Percentiles rank a stretch among this genome's conserved stretches.
Conservation (phyloP, 2,329 filamentous ascomycete species). For the Balansia obtecta region DNA sequence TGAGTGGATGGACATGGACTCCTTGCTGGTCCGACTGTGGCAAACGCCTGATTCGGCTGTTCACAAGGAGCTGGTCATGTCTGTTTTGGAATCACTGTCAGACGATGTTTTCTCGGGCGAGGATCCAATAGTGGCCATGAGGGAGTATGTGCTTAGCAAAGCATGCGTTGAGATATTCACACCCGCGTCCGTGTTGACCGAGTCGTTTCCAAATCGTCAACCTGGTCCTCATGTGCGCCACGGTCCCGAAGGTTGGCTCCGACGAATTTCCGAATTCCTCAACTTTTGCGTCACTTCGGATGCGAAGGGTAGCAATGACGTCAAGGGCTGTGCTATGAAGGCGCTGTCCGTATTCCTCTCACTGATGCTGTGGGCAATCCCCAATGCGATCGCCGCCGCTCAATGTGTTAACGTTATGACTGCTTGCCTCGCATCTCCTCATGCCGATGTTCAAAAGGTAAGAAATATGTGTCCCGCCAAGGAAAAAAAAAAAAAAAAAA, state of each 20-base stretch:
- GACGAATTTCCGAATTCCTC: slow-evolving; percentile 62
- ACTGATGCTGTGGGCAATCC: slow-evolving; percentile 76
- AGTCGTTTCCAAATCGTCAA: slow-evolving; percentile 65
- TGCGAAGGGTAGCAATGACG: slow-evolving; percentile 50
- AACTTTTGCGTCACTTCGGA: slow-evolving; percentile 57
- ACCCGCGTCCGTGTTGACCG: slow-evolving; percentile 58
- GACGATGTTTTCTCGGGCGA: slow-evolving; percentile 91
- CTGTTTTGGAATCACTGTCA: slow-evolving; percentile 79
- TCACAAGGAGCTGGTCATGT: slow-evolving; percentile 76
- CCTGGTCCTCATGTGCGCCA: slow-evolving; percentile 56
- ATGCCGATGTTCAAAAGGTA: slow-evolving; percentile 64
- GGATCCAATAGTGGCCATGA: slow-evolving; percentile 71
- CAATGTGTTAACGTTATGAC: slow-evolving; percentile 60
- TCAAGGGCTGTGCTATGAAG: slow-evolving; percentile 61
- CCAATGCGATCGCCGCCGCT: slow-evolving; percentile 63
- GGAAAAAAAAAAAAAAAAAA: neutral
- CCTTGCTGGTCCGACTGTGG: slow-evolving; percentile 73
- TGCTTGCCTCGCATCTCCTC: slow-evolving; percentile 55
- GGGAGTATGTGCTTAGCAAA: slow-evolving; percentile 74
- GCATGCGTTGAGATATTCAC: slow-evolving; percentile 92
- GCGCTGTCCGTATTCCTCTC: slow-evolving; percentile 67
- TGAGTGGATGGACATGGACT: slow-evolving; percentile 93
- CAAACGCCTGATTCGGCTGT: slow-evolving; percentile 48
- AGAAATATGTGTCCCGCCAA: neutral
- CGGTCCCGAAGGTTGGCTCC: slow-evolving; percentile 79